These are phyloP conservation scores for Pichia nanzhaoensis DNA, from an alignment of 805 yeast species.

Conservation along the genomic window DNA sequence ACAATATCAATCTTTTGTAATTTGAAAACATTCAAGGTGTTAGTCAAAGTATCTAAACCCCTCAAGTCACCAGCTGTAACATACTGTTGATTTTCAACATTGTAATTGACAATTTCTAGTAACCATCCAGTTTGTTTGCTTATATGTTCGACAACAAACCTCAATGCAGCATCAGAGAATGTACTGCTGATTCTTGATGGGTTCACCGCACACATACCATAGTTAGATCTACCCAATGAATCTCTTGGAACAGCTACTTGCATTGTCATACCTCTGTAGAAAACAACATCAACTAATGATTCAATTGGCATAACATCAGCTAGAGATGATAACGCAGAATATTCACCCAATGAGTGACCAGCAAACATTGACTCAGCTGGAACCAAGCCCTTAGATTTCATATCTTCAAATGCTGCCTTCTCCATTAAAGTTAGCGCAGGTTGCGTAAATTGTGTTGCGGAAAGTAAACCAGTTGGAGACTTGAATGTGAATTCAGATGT, in stretches of 20 bases:
- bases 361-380: slow-evolving; percentile 94
- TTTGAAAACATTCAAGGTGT: slow-evolving; percentile 89
- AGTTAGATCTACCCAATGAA: slow-evolving; percentile 88
- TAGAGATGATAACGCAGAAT: slow-evolving; percentile 92
- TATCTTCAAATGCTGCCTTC: slow-evolving; percentile 97
- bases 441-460: slow-evolving; percentile 98
- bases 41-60: slow-evolving; percentile 86
- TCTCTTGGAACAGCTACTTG: slow-evolving; percentile 99
- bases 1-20: slow-evolving; percentile 90
- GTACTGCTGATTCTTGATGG: slow-evolving; percentile 88
- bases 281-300: slow-evolving; percentile 92
- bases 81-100: slow-evolving; percentile 96
- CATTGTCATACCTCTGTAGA: slow-evolving; percentile 99
- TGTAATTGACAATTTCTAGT: slow-evolving; percentile 95
- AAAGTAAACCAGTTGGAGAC: slow-evolving; percentile 89
- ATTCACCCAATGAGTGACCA: slow-evolving; percentile 99
- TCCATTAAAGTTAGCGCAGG: slow-evolving; percentile 99
- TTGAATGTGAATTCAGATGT: slow-evolving; percentile 83
- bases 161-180: slow-evolving; percentile 86
- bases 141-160: slow-evolving; percentile 89
- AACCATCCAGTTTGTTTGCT: slow-evolving; percentile 83
- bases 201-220: slow-evolving; percentile 98
- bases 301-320: slow-evolving; percentile 99
- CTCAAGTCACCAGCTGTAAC: slow-evolving; percentile 98
- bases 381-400: slow-evolving; percentile 91